Base-by-base conservation (phyloP, 163 green algal genomes). In the Volvox carteri region DNA sequence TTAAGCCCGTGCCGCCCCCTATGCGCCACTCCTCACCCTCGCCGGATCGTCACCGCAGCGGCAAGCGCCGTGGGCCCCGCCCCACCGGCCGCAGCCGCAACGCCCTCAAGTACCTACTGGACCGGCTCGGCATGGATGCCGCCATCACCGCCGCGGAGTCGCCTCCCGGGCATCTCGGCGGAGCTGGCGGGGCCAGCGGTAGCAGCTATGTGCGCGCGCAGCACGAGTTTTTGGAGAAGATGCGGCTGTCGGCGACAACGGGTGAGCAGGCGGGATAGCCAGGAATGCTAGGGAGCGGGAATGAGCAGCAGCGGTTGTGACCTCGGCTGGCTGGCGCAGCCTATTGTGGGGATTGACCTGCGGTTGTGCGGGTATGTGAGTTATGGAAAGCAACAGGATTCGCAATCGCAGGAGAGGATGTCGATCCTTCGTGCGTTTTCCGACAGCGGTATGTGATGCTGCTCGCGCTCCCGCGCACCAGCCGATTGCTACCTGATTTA, bases 41-140 rank as follows among this genome's bases (percentile, higher is more conserved):
- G 2, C 73, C 73, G 41, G 73, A 84, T 30, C 58, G 81, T 37
- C 85, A 28, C 11, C 41, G 56, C 8, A 41, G 67, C 50, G 9
- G 37, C 60, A 79, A 50, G 58, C 85, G 74, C 28, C 54, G 84
- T 18, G 23, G 42, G 46, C 33, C 30, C 28, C 76, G 74, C n/a
- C 46, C 74, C 74, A 16, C 75, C 7, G 75, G 75, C 19, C 75
- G 75, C 74, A 78, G 86, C 46, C 81, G 90, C 0, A 92, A 93
- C 81, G 84, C 74, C 3, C 84, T 93, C 9, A 84, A 79, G 58
- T 62, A 87, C 44, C 70, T 91, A 72, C 78, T 93, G 78, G 87
- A 93, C 56, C 86, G 90, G 42, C 67, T 93, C 48, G 90, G 86
- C 5, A 35, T 90, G 39, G 88, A 91, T 41, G 33, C 72, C 11